phyloP scores from a whole-genome alignment of 495 filamentous ascomycete species.

The Penicillium atrosanguineum region DNA sequence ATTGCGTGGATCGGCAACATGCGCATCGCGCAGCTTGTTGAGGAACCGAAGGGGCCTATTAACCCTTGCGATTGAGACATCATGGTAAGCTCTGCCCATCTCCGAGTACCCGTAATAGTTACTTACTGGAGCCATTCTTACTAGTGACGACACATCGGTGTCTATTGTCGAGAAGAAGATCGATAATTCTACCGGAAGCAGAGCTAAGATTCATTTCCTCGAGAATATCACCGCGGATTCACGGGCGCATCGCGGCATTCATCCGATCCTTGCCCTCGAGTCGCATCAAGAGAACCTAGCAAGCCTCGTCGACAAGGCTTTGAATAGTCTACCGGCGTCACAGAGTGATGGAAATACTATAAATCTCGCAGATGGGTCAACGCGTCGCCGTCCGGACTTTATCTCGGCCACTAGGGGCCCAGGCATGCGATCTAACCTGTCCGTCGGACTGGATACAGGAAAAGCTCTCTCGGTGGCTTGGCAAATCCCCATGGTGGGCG shows the following conservation, averaged over 20 bases:
- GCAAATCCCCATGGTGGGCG: slow-evolving; percentile 75
- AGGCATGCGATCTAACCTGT: slow-evolving; percentile 75
- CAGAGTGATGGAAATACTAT: slow-evolving; percentile 13
- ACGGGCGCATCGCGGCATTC: slow-evolving; percentile 66
- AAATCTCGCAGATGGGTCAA: slow-evolving; percentile 22
- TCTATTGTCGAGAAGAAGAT: slow-evolving; percentile 68
- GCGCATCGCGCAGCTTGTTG: slow-evolving; percentile 5
- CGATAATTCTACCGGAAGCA: slow-evolving; percentile 13
- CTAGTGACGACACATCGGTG: slow-evolving; percentile 89
- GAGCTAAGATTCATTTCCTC: slow-evolving; percentile 68
- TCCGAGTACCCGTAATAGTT: neutral
- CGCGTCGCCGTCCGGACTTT: slow-evolving; percentile 66
- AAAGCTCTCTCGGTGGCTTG: slow-evolving; percentile 85
- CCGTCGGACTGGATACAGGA: slow-evolving; percentile 75
- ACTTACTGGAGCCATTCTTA: slow-evolving; percentile 10
- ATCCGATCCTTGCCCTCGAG: slow-evolving; percentile 68
- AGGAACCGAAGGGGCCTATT: slow-evolving; percentile 46
- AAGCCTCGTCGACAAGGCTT: slow-evolving; percentile 60
- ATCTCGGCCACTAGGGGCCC: slow-evolving; percentile 85
- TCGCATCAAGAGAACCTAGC: slow-evolving; percentile 71
- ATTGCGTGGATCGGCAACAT: slow-evolving; percentile 20
- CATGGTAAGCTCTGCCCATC: slow-evolving; percentile 54
- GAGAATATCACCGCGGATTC: slow-evolving; percentile 80
- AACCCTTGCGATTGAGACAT: slow-evolving; percentile 89
- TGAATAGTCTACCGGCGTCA: slow-evolving; percentile 51